Percentiles rank a stretch among this genome's conserved stretches.
Conservation (phyloP, 208 protist genomes). For the Leishmania amazonensis region DNA sequence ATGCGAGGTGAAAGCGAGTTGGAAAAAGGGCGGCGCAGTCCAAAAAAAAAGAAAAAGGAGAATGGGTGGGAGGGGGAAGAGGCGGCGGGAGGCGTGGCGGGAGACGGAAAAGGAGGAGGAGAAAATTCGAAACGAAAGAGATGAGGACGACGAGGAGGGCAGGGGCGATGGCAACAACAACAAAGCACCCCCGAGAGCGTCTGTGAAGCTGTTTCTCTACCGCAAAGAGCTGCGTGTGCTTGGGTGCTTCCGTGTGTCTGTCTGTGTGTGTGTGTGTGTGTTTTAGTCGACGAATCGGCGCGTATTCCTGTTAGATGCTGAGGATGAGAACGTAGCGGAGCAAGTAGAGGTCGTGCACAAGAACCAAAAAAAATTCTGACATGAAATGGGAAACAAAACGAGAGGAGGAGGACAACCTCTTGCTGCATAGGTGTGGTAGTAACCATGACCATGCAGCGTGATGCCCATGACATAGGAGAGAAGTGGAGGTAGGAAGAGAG, state of each 20-base stretch:
- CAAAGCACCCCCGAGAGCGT: not conserved
- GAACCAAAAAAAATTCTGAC: not conserved
- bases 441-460: not conserved
- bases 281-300: not conserved
- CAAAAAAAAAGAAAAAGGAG: not conserved
- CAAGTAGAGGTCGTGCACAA: not conserved
- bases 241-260: not conserved
- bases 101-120: not conserved
- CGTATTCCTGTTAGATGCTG: not conserved
- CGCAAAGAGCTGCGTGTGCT: not conserved
- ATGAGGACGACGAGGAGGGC: not conserved
- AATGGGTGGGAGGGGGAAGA: not conserved
- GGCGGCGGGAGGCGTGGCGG: not conserved
- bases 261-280: conserved; percentile 5
- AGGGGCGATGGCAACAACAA: not conserved
- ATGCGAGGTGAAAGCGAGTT: not conserved
- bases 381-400: not conserved
- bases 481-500: not conserved
- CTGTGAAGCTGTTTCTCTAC: not conserved
- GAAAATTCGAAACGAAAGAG: not conserved
- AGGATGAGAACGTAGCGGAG: not conserved
- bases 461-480: not conserved
- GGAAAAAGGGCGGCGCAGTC: not conserved
- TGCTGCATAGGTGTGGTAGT: not conserved
- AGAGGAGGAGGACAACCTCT: not conserved